phyloP scores from a whole-genome alignment of 129 eudicot species.

The Ambrosia artemisiifolia region DNA sequence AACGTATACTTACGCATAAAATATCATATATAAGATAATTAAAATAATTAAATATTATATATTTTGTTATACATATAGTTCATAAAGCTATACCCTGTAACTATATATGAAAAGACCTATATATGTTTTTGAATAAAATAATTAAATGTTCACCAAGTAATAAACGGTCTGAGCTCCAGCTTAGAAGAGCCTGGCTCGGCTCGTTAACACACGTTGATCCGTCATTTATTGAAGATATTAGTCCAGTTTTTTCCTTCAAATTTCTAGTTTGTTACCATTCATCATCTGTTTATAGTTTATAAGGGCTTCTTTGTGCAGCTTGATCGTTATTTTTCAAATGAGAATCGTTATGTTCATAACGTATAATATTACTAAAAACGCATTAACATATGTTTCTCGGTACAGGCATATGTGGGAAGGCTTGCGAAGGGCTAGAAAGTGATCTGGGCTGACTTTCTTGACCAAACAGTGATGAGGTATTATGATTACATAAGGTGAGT shows the following conservation, averaged over 20 bases:
- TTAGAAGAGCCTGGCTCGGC: too few species aligned
- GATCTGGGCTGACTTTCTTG: conserved; percentile 16
- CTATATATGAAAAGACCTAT: too few species aligned
- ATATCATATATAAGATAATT: too few species aligned
- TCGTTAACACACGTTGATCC: too few species aligned
- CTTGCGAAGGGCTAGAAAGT: conserved; percentile 37
- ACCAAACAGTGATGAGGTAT: conserved; percentile 2
- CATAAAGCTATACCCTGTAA: too few species aligned
- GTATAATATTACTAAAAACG: neutral
- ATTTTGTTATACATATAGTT: too few species aligned
- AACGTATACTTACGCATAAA: too few species aligned
- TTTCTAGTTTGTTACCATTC: neutral
- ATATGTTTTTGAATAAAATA: too few species aligned
- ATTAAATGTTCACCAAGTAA: too few species aligned
- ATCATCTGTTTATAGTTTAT: neutral
- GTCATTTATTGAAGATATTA: neutral
- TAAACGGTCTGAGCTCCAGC: too few species aligned
- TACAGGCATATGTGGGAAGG: conserved; percentile 89
- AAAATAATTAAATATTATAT: too few species aligned
- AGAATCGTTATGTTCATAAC: neutral
- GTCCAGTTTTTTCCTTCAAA: neutral
- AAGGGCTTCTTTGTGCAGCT: neutral
- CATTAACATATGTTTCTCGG: neutral
- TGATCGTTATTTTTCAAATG: neutral
- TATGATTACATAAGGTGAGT: conserved; percentile 10